These are phyloP conservation scores for Candida insectalens DNA, from an alignment of 805 yeast genomes.

Conservation along the genomic window DNA sequence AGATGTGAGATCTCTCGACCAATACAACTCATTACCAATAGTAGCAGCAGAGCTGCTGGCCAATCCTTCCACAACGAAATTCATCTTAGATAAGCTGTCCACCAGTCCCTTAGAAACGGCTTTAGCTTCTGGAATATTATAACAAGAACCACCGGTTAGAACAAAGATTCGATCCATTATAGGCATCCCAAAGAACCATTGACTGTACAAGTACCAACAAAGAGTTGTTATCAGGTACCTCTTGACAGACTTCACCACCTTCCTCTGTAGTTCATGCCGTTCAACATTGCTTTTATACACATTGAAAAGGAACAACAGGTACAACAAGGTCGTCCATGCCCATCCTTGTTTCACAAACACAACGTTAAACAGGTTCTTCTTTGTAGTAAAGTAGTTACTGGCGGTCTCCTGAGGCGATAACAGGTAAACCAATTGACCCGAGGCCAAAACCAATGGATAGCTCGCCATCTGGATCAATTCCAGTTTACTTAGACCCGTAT, in stretches of 20 bases:
- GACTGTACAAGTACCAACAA: constrained; percentile 86
- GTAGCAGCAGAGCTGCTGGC: neutral
- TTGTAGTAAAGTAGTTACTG: constrained; percentile 44
- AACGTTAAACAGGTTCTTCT: constrained; percentile 61
- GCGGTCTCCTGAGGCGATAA: constrained; percentile 36
- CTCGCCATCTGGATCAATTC: constrained; percentile 2
- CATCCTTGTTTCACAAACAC: constrained; percentile 84
- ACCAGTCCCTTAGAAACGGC: neutral
- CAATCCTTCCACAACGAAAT: constrained; percentile 1
- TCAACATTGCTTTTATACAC: constrained; percentile 2
- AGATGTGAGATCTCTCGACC: constrained; percentile 22
- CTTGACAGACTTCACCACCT: constrained; percentile 11
- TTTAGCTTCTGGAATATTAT: constrained; percentile 17
- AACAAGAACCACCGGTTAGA: constrained; percentile 76
- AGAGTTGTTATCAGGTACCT: constrained; percentile 48
- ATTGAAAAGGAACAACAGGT: constrained; percentile 10
- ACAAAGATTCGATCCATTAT: constrained; percentile 81
- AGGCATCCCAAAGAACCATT: constrained; percentile 79
- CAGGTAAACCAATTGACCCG: constrained; percentile 42
- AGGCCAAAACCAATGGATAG: constrained; percentile 33
- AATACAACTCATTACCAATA: constrained; percentile 5
- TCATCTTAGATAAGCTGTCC: neutral
- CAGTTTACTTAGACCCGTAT: constrained; percentile 2
- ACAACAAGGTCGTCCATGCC: constrained; percentile 70
- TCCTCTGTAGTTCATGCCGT: constrained; percentile 1